Conservation (phyloP, 2,329 filamentous ascomycete genomes). For the Xylaria digitata region DNA sequence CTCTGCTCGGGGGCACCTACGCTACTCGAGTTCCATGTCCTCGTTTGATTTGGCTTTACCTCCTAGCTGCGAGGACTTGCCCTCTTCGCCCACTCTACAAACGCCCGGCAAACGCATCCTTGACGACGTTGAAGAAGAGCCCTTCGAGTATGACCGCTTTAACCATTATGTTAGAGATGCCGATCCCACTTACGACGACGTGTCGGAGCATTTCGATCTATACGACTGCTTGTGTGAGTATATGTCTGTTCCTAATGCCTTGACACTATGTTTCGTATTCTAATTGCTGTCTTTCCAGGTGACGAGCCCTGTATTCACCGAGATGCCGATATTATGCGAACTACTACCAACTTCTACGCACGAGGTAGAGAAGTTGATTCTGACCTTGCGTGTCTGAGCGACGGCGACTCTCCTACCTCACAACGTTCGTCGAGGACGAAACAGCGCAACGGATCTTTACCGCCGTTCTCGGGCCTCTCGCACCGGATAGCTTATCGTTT, state of each 20-base stretch:
- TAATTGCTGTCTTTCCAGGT: slow-evolving; percentile 56
- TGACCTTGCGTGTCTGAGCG: slow-evolving; percentile 74
- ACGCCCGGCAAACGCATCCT: slow-evolving; percentile 74
- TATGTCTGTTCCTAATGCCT: neutral
- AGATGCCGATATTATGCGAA: slow-evolving; percentile 57
- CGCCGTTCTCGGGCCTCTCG: slow-evolving; percentile 70
- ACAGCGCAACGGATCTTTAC: slow-evolving; percentile 66
- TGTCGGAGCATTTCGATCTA: slow-evolving; percentile 58
- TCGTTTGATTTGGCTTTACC: slow-evolving; percentile 75
- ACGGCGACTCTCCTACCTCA: slow-evolving; percentile 65
- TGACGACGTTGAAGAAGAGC: slow-evolving; percentile 87
- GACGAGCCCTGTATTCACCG: slow-evolving; percentile 71
- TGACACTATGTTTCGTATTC: neutral
- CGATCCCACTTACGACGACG: slow-evolving; percentile 47
- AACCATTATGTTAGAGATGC: slow-evolving; percentile 60
- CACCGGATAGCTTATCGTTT: slow-evolving; percentile 74
- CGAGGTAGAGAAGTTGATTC: slow-evolving; percentile 67
- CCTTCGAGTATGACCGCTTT: slow-evolving; percentile 70
- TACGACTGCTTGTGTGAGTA: slow-evolving; percentile 81
- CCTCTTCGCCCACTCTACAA: slow-evolving; percentile 61
- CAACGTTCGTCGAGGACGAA: slow-evolving; percentile 63
- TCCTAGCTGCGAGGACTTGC: slow-evolving; percentile 62
- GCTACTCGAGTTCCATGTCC: slow-evolving; percentile 80
- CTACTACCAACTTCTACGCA: slow-evolving; percentile 53
- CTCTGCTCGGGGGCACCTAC: slow-evolving; percentile 70